Evolutionary conservation across 371 early-diverging fungal genomes (phyloP).

Genomic region (Parasitella parasitica): DNA sequence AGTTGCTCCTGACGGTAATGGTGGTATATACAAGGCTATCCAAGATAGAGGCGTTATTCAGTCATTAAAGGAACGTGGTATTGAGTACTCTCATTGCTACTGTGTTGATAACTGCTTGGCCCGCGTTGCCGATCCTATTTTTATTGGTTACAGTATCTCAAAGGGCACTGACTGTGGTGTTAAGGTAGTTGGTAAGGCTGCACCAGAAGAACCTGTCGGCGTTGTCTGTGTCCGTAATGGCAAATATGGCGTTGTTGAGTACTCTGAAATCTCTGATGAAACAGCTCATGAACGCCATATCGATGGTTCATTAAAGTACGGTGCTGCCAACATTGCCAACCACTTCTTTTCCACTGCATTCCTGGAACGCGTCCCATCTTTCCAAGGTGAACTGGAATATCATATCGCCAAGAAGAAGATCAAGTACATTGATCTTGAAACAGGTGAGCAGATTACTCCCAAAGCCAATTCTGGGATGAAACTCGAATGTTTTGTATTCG

Average conservation of each 20-base stretch:
- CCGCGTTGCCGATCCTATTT: slow-evolving; percentile 92
- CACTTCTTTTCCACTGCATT: slow-evolving; percentile 96
- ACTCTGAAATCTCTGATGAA: slow-evolving; percentile 86
- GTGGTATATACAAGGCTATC: slow-evolving; percentile 76
- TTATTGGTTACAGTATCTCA: slow-evolving; percentile 77
- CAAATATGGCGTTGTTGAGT: slow-evolving; percentile 90
- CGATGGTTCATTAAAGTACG: slow-evolving; percentile 74
- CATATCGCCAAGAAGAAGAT: slow-evolving; percentile 98
- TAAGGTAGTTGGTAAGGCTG: slow-evolving; percentile 86
- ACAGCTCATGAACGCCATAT: slow-evolving; percentile 68
- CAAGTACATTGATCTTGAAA: slow-evolving; percentile 78
- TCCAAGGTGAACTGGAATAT: slow-evolving; percentile 85
- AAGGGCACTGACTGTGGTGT: slow-evolving; percentile 75
- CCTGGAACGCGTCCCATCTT: slow-evolving; percentile 76
- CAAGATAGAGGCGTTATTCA: slow-evolving; percentile 61
- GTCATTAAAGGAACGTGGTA: slow-evolving; percentile 54
- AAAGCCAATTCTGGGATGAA: slow-evolving; percentile 87
- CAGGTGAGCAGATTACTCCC: slow-evolving; percentile 76
- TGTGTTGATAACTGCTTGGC: slow-evolving; percentile 96
- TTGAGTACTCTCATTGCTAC: slow-evolving; percentile 83
- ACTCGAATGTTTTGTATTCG: slow-evolving; percentile 96
- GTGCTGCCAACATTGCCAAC: slow-evolving; percentile 97
- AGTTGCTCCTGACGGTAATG: slow-evolving; percentile 82
- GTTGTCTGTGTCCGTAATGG: slow-evolving; percentile 88
- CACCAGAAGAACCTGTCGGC: slow-evolving; percentile 91